These are phyloP conservation scores for Termitomyces sp. DNA, from an alignment of 768 basidiomycete species.

Conservation along the genomic window DNA sequence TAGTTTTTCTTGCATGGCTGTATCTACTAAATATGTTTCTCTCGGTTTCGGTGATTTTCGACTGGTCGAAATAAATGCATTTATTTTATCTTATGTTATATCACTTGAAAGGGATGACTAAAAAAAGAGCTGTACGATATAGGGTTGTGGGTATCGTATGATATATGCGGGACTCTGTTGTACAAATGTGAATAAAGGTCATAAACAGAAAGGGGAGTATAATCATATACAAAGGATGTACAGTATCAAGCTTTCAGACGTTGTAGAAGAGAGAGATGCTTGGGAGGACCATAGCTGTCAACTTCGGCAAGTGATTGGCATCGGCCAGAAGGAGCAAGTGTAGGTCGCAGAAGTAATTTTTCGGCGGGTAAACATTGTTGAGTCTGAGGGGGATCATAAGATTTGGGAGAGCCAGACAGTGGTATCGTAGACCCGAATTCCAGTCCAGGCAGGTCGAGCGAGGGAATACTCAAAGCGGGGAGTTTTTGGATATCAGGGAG, in stretches of 20 bases:
- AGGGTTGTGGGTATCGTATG: conserved; percentile 21
- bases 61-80: conserved; percentile 4
- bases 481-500: conserved; percentile 18
- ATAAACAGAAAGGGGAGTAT: conserved; percentile 3
- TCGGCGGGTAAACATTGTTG: conserved; percentile 5
- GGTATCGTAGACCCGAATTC: conserved; percentile 25
- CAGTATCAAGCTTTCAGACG: conserved; percentile 27
- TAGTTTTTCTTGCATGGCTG: conserved; percentile 14
- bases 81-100: conserved; percentile 1
- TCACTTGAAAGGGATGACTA: conserved; percentile 4
- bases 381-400: conserved; percentile 10
- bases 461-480: conserved; percentile 15
- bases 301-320: conserved; percentile 12
- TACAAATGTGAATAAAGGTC: conserved; percentile 15
- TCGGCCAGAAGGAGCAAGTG: conserved; percentile 14
- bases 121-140: conserved; percentile 16
- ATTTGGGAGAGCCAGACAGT: conserved; percentile 11
- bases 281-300: conserved; percentile 23
- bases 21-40: conserved; percentile 16
- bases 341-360: conserved; percentile 11
- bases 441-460: conserved; percentile 21
- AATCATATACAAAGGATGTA: conserved; percentile 8
- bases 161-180: conserved; percentile 12
- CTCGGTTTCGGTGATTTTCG: background rate
- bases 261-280: conserved; percentile 35